A percentile compares a stretch with the other conserved stretches of the same genome.
phyloP scores from a whole-genome alignment of 768 basidiomycete species.

The Boletus rubropictus region DNA sequence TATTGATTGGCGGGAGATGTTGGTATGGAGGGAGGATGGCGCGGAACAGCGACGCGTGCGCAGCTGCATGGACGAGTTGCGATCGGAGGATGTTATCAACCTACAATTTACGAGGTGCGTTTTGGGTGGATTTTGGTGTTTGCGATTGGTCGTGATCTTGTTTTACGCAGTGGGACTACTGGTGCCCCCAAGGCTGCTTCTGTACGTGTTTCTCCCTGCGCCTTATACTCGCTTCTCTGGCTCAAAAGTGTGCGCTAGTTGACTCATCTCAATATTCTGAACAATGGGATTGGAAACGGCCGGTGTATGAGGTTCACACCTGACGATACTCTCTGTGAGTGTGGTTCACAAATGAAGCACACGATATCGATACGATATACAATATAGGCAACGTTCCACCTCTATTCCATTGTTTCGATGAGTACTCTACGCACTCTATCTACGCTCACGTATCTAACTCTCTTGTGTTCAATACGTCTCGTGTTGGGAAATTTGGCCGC shows the following conservation, averaged over 20 bases:
- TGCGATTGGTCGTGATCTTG: neutral
- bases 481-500: conserved; percentile 77
- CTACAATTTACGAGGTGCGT: conserved; percentile 78
- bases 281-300: conserved; percentile 68
- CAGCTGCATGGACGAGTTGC: conserved; percentile 36
- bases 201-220: conserved; percentile 34
- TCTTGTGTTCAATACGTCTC: conserved; percentile 44
- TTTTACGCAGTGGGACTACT: conserved; percentile 60
- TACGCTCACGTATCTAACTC: conserved; percentile 9
- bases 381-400: conserved; percentile 73
- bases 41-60: conserved; percentile 40
- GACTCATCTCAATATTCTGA: conserved; percentile 74
- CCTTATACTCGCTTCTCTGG: neutral
- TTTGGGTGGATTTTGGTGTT: neutral
- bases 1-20: conserved; percentile 66
- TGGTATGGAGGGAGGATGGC: conserved; percentile 60
- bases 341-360: neutral
- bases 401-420: conserved; percentile 86
- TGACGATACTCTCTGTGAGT: conserved; percentile 63
- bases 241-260: conserved; percentile 38
- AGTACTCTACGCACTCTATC: conserved; percentile 36
- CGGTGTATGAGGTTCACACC: conserved; percentile 64
- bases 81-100: conserved; percentile 70
- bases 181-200: conserved; percentile 80
- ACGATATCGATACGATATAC: conserved; percentile 1